Percentiles rank a stretch among this genome's conserved stretches.
Conservation (phyloP, 495 filamentous ascomycete species). For the Elasticomyces elasticus region DNA sequence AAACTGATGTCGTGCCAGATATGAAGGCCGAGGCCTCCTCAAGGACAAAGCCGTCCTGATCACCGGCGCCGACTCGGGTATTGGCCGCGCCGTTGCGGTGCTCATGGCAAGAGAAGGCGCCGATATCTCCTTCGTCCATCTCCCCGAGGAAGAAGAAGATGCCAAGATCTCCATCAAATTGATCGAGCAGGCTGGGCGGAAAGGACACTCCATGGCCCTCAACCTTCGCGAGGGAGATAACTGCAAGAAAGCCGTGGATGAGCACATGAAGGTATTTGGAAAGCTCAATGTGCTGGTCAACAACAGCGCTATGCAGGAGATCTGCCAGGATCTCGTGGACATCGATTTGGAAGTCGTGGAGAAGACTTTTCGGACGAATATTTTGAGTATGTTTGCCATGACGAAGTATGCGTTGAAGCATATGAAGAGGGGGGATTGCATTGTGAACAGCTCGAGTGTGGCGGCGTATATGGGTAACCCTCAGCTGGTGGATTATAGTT, state of each 20-base stretch:
- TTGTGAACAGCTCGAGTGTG: conserved; percentile 52
- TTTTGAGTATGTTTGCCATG: conserved; percentile 53
- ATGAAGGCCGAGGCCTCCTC: conserved; percentile 21
- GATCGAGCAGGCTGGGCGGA: conserved; percentile 19
- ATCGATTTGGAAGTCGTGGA: conserved; percentile 44
- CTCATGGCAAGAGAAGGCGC: conserved; percentile 20
- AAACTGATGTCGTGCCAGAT: background rate
- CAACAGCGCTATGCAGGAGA: conserved; percentile 24
- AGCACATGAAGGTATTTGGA: conserved; percentile 17
- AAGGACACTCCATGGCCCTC: conserved; percentile 7
- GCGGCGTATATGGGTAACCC: conserved; percentile 43
- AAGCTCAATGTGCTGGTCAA: conserved; percentile 22
- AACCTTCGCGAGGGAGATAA: conserved; percentile 17
- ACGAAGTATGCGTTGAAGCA: conserved; percentile 43
- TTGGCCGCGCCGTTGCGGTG: conserved; percentile 34
- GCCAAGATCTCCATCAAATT: conserved; percentile 17
- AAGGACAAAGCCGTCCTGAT: conserved; percentile 22
- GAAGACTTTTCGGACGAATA: conserved; percentile 47
- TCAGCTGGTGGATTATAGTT: conserved; percentile 48
- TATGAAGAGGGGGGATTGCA: conserved; percentile 30
- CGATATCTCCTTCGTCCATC: conserved; percentile 39
- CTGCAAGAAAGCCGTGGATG: conserved; percentile 19
- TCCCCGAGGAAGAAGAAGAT: conserved; percentile 29
- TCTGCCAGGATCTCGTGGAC: conserved; percentile 42
- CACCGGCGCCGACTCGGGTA: conserved; percentile 20